Base-by-base conservation (phyloP, 1,284 basidiomycete species). In the Moesziomyces aphidis region DNA sequence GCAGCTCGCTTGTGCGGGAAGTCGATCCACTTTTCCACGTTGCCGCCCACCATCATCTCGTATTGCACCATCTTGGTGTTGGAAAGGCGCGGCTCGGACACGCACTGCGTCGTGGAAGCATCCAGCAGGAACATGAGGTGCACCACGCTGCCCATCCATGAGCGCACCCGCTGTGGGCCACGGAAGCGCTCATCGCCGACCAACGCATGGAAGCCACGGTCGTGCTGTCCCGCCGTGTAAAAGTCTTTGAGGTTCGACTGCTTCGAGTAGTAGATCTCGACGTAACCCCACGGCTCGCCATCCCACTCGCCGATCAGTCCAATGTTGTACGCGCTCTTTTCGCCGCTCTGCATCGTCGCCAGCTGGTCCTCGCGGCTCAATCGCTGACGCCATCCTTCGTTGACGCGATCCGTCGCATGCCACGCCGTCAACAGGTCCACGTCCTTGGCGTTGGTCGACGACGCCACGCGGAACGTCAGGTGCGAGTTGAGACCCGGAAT, bases 41-140 rank as follows among this genome's bases (percentile, higher is more conserved):
- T 76, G 1, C 82, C 82, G 17, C 82, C 82, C n/a, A 73, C 72
- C 73, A 80, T 64, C 58, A 62, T 69, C 46, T 80, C 78, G 69
- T 83, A 83, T 54, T 79, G 57, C 22, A 83, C 74, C 80, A 82
- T 81, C 57, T 80, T 81, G 13, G 76, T 68, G 49, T 83, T 83
- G 22, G 59, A 73, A 26, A 80, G 70, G 5, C 81, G 55, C 10
- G 82, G 82, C 58, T 83, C 82, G 21, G 76, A 76, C 10, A 82
- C 73, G 43, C 76, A 67, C 52, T 62, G 73, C 31, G 51, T 43
- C 24, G 81, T 81, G 45, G 71, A 69, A 0, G 76, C 71, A 26
- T 83, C 80, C 24, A 83, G 65, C 46, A 78, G 47, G 45, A 81
- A 83, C 61, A 81, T 72, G 43, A 84, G 57, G 22, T 82, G 76